phyloP scores from a whole-genome alignment of 345 rosid species.

The Salix suchowensis region DNA sequence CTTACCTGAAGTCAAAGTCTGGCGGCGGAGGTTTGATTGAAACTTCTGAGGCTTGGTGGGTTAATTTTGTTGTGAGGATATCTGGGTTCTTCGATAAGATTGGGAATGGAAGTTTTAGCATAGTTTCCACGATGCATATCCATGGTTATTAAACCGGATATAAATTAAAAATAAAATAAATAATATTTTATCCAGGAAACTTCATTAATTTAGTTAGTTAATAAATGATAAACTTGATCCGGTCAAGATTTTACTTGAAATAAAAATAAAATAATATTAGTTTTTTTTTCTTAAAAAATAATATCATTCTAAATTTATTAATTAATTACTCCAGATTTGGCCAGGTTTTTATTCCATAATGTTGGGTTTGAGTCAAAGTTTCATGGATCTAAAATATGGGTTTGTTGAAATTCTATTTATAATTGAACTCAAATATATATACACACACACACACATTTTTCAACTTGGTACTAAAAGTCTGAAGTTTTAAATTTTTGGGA shows the following conservation, averaged over 20 bases:
- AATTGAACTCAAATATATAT: neutral
- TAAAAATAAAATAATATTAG: too few species aligned
- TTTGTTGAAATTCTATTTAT: neutral
- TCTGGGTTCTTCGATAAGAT: constrained; percentile 27
- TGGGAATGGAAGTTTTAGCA: constrained; percentile 42
- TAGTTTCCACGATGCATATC: constrained; percentile 42
- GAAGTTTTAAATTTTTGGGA: neutral
- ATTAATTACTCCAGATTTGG: too few species aligned
- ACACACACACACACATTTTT: neutral
- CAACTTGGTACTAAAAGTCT: neutral
- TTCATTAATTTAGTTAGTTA: too few species aligned
- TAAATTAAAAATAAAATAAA: too few species aligned
- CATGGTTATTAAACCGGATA: too few species aligned
- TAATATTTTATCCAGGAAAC: too few species aligned
- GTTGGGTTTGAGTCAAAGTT: too few species aligned
- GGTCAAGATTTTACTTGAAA: too few species aligned
- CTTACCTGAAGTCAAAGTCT: constrained; percentile 64
- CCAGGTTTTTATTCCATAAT: too few species aligned
- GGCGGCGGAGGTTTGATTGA: constrained; percentile 64
- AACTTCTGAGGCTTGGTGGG: constrained; percentile 34
- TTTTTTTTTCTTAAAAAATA: too few species aligned
- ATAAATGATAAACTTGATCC: fast-evolving
- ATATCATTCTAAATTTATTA: too few species aligned
- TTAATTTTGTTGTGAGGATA: constrained; percentile 9
- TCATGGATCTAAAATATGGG: neutral